Evolutionary conservation across 1,139 yeast genomes (phyloP).

Genomic region (Nakaseomyces bracarensis): DNA sequence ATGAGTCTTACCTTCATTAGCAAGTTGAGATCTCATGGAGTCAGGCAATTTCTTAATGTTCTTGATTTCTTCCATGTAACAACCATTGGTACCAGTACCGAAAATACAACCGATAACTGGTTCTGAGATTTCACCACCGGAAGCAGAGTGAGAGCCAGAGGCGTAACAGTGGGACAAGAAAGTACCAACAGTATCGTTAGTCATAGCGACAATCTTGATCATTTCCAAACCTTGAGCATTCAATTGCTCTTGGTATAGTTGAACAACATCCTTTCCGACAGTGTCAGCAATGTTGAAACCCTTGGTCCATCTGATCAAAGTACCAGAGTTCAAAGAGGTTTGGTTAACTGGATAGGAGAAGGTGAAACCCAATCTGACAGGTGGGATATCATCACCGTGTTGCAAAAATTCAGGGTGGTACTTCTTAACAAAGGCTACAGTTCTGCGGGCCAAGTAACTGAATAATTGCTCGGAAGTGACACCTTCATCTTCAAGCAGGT

Average conservation of each 20-base stretch:
- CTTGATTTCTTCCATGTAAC: conserved; percentile 68
- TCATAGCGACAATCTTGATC: conserved; percentile 77
- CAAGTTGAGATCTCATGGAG: conserved; percentile 33
- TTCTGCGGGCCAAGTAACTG: conserved; percentile 61
- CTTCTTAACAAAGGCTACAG: conserved; percentile 51
- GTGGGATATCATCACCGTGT: conserved; percentile 15
- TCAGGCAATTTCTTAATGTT: conserved; percentile 58
- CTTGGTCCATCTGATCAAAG: conserved; percentile 88
- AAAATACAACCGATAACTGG: conserved; percentile 84
- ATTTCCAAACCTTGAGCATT: conserved; percentile 40
- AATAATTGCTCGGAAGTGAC: conserved; percentile 56
- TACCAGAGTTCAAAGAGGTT: conserved; percentile 68
- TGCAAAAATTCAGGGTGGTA: conserved; percentile 43
- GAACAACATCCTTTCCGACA: conserved; percentile 75
- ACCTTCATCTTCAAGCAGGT: conserved; percentile 41
- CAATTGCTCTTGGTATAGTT: conserved; percentile 58
- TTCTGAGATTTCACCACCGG: conserved; percentile 54
- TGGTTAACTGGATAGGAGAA: conserved; percentile 90
- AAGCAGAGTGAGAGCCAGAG: conserved; percentile 39
- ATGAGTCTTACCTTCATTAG: conserved; percentile 45
- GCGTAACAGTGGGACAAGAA: conserved; percentile 79
- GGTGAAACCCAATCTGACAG: conserved; percentile 80
- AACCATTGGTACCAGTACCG: conserved; percentile 97
- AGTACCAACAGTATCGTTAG: conserved; percentile 94
- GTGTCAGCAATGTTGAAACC: conserved; percentile 82